Evolutionary conservation across 805 yeast species (phyloP).

Genomic region (Huiozyma naganishii): DNA sequence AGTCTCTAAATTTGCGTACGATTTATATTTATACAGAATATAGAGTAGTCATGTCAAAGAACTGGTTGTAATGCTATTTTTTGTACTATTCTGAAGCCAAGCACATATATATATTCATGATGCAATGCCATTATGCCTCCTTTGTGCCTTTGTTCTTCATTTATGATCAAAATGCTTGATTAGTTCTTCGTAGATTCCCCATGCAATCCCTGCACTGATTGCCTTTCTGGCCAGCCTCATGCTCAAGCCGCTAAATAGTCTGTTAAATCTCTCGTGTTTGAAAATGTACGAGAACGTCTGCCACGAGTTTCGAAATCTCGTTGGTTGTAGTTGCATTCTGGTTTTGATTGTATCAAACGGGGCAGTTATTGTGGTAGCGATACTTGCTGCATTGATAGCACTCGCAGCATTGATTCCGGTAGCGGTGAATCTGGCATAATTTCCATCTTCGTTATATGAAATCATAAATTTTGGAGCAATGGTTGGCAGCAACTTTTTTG

Average conservation of each 20-base stretch:
- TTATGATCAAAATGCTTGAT: constrained; percentile 30
- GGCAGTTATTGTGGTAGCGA: constrained; percentile 79
- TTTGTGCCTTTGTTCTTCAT: no score
- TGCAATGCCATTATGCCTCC: no score
- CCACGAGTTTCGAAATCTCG: constrained; percentile 32
- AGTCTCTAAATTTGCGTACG: background rate
- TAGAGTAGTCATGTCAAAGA: no score
- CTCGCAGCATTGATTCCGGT: constrained; percentile 58
- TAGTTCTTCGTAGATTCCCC: constrained; percentile 94
- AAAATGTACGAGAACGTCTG: constrained; percentile 31
- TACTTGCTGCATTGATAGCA: constrained; percentile 69
- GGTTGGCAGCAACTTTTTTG: constrained; percentile 46
- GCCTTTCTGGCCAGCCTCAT: constrained; percentile 79
- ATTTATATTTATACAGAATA: no score
- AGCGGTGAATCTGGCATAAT: constrained; percentile 30
- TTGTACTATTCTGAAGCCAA: no score
- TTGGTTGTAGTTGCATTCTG: constrained; percentile 67
- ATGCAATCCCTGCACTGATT: constrained; percentile 85
- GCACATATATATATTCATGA: no score
- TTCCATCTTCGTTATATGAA: constrained; percentile 10
- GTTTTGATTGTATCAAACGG: constrained; percentile 95
- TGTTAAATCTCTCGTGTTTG: constrained; percentile 37
- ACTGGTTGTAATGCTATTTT: no score
- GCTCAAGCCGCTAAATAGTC: constrained; percentile 75
- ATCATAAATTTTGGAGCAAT: constrained; percentile 20